These are phyloP conservation scores for Ilex aquifolium DNA, from an alignment of 257 asterid genomes.

Conservation along the genomic window DNA sequence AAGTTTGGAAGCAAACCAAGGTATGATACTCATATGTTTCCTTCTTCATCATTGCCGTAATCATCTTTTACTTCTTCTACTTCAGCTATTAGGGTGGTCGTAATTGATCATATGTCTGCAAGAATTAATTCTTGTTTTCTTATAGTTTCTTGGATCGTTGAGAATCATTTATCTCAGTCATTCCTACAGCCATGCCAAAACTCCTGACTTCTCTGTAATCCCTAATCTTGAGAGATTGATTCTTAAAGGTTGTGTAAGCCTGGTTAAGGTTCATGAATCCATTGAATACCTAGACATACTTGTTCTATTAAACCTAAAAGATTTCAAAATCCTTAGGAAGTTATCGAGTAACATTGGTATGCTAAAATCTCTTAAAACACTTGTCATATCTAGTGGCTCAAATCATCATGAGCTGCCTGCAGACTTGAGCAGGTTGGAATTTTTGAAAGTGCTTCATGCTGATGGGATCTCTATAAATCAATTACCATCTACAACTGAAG, in stretches of 20 bases:
- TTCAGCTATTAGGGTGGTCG: too few species aligned
- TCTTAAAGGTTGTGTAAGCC: constrained; percentile 14
- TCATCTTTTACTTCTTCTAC: too few species aligned
- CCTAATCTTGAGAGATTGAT: constrained; percentile 7
- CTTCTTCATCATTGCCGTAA: too few species aligned
- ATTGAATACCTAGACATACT: constrained; percentile 1
- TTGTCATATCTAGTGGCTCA: constrained; percentile 15
- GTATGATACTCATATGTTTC: too few species aligned
- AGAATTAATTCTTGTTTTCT: too few species aligned
- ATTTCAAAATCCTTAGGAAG: constrained; percentile 12
- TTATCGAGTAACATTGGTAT: constrained; percentile 11
- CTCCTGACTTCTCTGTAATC: constrained; percentile 13
- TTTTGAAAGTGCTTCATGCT: constrained; percentile 12
- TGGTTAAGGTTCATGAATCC: constrained; percentile 11
- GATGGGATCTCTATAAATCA: too few species aligned
- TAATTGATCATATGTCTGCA: too few species aligned
- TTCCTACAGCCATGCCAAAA: too few species aligned
- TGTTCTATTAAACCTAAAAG: constrained; percentile 8
- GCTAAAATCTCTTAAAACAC: constrained; percentile 8
- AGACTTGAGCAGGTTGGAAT: constrained; percentile 7
- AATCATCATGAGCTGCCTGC: constrained; percentile 7
- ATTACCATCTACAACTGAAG: not conserved
- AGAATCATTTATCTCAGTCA: too few species aligned
- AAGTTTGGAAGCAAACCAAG: too few species aligned
- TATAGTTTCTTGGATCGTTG: too few species aligned